phyloP scores from a whole-genome alignment of 805 yeast genomes.

The Starmerella apicola region DNA sequence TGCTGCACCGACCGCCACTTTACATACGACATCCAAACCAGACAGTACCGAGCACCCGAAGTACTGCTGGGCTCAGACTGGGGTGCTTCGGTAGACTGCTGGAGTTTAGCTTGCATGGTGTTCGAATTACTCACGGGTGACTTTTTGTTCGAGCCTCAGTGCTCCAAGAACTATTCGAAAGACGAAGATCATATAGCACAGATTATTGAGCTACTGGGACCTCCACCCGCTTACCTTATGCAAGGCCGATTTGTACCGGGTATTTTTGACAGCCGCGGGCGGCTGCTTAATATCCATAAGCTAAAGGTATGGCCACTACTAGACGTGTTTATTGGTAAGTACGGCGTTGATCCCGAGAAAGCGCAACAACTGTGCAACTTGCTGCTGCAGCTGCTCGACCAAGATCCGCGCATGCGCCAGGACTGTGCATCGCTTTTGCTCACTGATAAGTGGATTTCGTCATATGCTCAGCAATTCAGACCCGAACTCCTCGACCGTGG shows the following conservation, averaged over 20 bases:
- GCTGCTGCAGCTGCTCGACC: constrained; percentile 64
- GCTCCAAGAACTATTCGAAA: constrained; percentile 48
- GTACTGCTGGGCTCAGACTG: constrained; percentile 66
- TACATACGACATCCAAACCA: constrained; percentile 79
- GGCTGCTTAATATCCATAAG: constrained; percentile 64
- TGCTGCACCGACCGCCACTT: constrained; percentile 72
- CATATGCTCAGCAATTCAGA: constrained; percentile 65
- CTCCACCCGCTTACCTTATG: constrained; percentile 48
- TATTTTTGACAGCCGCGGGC: constrained; percentile 53
- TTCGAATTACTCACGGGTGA: constrained; percentile 93
- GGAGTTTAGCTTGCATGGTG: constrained; percentile 89
- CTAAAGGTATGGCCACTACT: constrained; percentile 81
- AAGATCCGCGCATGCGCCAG: constrained; percentile 70
- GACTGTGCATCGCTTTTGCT: constrained; percentile 93
- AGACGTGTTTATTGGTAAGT: constrained; percentile 75
- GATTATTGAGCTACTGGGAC: constrained; percentile 70
- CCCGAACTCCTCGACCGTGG: constrained; percentile 59
- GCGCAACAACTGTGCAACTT: constrained; percentile 67
- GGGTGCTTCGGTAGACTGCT: constrained; percentile 92
- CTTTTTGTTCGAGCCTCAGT: constrained; percentile 78
- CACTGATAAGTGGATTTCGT: constrained; percentile 39
- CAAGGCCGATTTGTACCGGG: constrained; percentile 50
- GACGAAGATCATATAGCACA: constrained; percentile 97
- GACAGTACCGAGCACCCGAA: constrained; percentile 90
- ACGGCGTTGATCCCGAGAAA: constrained; percentile 54